Evolutionary conservation across 148 eudicot genomes (phyloP).

Genomic region (Cornus controversa): DNA sequence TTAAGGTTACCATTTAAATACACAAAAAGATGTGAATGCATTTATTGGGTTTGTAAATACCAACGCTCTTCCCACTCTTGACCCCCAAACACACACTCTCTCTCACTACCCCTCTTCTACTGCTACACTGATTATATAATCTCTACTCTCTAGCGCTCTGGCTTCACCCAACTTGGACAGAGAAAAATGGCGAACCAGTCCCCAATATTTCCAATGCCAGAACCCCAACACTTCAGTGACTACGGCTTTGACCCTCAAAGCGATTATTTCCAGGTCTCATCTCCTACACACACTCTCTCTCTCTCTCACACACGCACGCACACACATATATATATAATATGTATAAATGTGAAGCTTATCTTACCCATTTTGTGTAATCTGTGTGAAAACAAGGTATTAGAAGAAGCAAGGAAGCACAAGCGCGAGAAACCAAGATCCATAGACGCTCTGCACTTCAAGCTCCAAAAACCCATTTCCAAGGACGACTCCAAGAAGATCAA

Average conservation of each 20-base stretch:
- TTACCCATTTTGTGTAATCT: not conserved
- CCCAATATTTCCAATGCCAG: constrained; percentile 59
- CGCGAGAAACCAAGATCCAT: constrained; percentile 43
- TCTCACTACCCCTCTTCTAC: not conserved
- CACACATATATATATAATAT: not conserved
- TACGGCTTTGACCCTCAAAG: constrained; percentile 84
- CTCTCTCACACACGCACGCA: not conserved
- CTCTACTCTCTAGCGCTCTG: not conserved
- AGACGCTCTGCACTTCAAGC: constrained; percentile 71
- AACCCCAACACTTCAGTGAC: constrained; percentile 83
- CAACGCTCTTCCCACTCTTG: not conserved
- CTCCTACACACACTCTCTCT: no score
- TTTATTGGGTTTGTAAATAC: not conserved
- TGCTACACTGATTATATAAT: not conserved
- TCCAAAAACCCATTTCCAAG: constrained; percentile 72
- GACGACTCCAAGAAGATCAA: constrained; percentile 53
- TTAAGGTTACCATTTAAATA: no score
- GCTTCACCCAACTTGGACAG: not conserved
- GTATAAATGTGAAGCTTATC: not conserved
- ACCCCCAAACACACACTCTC: no score
- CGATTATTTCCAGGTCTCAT: constrained; percentile 72
- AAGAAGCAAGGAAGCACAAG: constrained; percentile 75
- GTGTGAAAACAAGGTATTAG: constrained; percentile 50
- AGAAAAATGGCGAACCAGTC: constrained; percentile 36
- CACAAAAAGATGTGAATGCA: no score